Percentiles rank a stretch among this genome's conserved stretches.
phyloP scores from a whole-genome alignment of 2,329 filamentous ascomycete genomes.

The Cladosporium sp. region DNA sequence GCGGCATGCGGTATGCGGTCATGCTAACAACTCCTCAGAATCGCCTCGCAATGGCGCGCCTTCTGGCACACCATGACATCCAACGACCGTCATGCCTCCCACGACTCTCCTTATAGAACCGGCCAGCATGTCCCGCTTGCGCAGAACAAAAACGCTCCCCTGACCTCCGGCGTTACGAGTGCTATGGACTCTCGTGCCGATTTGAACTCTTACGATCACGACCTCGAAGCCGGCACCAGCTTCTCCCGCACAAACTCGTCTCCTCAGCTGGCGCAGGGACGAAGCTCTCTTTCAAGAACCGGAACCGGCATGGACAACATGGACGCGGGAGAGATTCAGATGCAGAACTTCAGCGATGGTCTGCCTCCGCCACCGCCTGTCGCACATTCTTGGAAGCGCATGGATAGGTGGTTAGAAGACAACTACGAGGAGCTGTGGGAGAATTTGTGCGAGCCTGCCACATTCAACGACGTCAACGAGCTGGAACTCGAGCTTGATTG shows the following conservation, averaged over 20 bases:
- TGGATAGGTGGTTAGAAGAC: constrained; percentile 89
- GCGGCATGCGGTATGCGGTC: background rate
- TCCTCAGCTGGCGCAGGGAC: constrained; percentile 87
- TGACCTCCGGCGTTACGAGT: constrained; percentile 74
- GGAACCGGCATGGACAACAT: constrained; percentile 66
- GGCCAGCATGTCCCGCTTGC: constrained; percentile 85
- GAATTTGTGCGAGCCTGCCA: constrained; percentile 87
- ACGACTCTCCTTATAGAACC: constrained; percentile 88
- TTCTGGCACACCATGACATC: constrained; percentile 88
- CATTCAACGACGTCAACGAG: constrained; percentile 92
- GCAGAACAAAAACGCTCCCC: constrained; percentile 72
- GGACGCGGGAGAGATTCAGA: constrained; percentile 78
- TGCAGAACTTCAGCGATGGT: constrained; percentile 93
- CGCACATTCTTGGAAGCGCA: constrained; percentile 85
- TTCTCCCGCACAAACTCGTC: constrained; percentile 59
- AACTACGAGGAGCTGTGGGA: constrained; percentile 94
- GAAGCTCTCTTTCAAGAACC: constrained; percentile 52
- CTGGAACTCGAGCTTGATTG: constrained; percentile 94
- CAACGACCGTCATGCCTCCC: constrained; percentile 78
- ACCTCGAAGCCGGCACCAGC: constrained; percentile 57
- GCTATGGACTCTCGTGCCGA: constrained; percentile 85
- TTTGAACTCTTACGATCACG: constrained; percentile 74
- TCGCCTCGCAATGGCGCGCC: constrained; percentile 65
- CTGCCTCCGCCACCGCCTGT: constrained; percentile 85
- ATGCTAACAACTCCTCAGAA: background rate